phyloP scores from a whole-genome alignment of 1,139 yeast species.

The Diutina rugosa region DNA sequence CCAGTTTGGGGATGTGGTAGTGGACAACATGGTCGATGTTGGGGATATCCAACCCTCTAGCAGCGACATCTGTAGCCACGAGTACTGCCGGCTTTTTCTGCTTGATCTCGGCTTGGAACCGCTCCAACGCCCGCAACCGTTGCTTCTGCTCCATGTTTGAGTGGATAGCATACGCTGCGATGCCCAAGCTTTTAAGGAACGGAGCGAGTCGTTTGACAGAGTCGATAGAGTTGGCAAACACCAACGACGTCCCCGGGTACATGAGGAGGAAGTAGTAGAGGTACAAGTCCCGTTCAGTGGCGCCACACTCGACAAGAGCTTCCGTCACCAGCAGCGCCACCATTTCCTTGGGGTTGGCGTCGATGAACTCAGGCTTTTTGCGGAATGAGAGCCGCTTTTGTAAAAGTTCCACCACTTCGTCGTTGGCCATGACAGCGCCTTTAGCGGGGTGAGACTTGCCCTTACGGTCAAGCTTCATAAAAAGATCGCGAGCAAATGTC shows the following conservation, averaged over 20 bases:
- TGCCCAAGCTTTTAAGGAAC: constrained; percentile 51
- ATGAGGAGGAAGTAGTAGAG: constrained; percentile 75
- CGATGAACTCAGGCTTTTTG: constrained; percentile 53
- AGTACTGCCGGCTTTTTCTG: constrained; percentile 46
- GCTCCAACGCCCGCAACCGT: constrained; percentile 74
- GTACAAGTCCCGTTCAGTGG: constrained; percentile 81
- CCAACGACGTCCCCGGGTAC: constrained; percentile 84
- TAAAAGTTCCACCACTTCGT: constrained; percentile 41
- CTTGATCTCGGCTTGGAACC: constrained; percentile 28
- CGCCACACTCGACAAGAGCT: constrained; percentile 83
- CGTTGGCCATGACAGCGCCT: constrained; percentile 24
- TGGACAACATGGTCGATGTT: constrained; percentile 89
- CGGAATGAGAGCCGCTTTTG: constrained; percentile 48
- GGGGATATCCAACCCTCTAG: constrained; percentile 93
- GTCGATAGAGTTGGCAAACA: constrained; percentile 90
- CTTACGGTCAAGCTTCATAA: constrained; percentile 50
- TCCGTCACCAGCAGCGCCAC: constrained; percentile 71
- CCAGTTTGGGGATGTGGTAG: constrained; percentile 89
- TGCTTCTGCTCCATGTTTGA: constrained; percentile 94
- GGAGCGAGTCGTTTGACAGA: constrained; percentile 82
- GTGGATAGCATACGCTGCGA: constrained; percentile 74
- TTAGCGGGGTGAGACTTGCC: constrained; percentile 16
- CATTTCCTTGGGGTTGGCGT: constrained; percentile 77
- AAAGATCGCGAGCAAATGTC: constrained; percentile 75
- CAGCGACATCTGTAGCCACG: constrained; percentile 95